phyloP scores from a whole-genome alignment of 2,329 filamentous ascomycete genomes.

The Colletotrichum trifolii region DNA sequence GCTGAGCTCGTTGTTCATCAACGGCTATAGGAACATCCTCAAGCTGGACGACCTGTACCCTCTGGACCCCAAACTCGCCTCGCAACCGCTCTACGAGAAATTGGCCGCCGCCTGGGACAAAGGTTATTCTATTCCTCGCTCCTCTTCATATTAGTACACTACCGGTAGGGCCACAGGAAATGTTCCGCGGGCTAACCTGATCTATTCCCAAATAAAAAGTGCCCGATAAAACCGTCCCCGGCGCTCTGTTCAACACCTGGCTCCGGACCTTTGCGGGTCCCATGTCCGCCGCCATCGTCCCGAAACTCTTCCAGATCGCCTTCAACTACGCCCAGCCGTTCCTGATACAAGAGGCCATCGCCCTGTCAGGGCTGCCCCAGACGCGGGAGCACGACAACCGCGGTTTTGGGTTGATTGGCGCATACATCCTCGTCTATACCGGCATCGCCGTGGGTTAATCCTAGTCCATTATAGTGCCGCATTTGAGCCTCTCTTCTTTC shows the following conservation, averaged over 20 bases:
- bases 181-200: conserved; percentile 25
- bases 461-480: not conserved
- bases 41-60: conserved; percentile 49
- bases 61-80: conserved; percentile 39
- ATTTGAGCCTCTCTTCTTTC: not conserved
- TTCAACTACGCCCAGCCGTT: conserved; percentile 44
- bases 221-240: conserved; percentile 36
- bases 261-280: conserved; percentile 26
- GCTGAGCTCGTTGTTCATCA: conserved; percentile 62
- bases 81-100: conserved; percentile 33
- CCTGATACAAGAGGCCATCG: conserved; percentile 40
- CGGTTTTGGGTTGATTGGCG: conserved; percentile 43
- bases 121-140: conserved; percentile 23
- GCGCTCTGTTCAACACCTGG: conserved; percentile 35
- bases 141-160: not conserved
- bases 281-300: conserved; percentile 21
- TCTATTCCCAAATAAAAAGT: conserved; percentile 27
- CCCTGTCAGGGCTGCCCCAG: conserved; percentile 36
- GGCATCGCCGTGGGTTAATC: conserved; percentile 40
- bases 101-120: conserved; percentile 39
- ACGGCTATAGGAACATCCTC: conserved; percentile 57
- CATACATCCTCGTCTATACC: conserved; percentile 42
- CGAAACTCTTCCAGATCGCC: conserved; percentile 39
- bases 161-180: conserved; percentile 1
- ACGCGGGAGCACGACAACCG: conserved; percentile 38